Base-by-base conservation (phyloP, 169 alveolate species). In the Eimeria praecox region DNA sequence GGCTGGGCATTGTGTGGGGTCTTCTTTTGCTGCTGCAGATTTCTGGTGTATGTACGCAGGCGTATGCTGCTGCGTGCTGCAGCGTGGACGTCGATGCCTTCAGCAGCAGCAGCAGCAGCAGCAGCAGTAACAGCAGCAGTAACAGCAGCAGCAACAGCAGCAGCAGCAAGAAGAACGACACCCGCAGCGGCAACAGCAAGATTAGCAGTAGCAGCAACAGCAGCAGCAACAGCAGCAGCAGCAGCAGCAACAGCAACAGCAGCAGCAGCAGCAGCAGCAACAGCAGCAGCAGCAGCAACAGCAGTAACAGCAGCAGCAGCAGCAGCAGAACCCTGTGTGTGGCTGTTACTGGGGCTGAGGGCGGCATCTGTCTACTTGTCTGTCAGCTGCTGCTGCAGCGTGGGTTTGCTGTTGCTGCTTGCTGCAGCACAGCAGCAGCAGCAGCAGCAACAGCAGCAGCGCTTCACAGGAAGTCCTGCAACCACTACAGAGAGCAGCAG, bases 31-130 rank as follows among this genome's bases (percentile, higher is more conserved):
- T 80, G 90, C 90, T 80, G 71, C 24, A 24, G 12, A 49, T 42
- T 42, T 40, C 24, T 22, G 30, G 10, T 46, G 69, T 46, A 69
- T 33, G 14, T 27, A 8, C 54, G 27, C 90, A 80, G 90, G 71
- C 71, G 14, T 80, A 49, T 44, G 69, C 90, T 80, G 64, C 90
- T n/a, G 90, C 90, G 49, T 44, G 64, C 24, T 80, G 90, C 44
- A 10, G 90, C 90, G 44, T 35, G 49, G 42, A 42, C 38, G 40
- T 22, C 1, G 90, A 35, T 56, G 71, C 59, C 42, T 22, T 18
- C 27, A 54, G 66, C 66, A 56, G 66, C 66, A 80, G 69, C 90
- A 46, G 71, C 71, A 46, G 56, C 87, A 75, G 87, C 56, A 75
- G 59, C 87, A 75, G 10, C 54, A 75, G 30, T 62, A 77, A 33